phyloP scores from a whole-genome alignment of 768 basidiomycete species.

The Fomitopsis serialis region DNA sequence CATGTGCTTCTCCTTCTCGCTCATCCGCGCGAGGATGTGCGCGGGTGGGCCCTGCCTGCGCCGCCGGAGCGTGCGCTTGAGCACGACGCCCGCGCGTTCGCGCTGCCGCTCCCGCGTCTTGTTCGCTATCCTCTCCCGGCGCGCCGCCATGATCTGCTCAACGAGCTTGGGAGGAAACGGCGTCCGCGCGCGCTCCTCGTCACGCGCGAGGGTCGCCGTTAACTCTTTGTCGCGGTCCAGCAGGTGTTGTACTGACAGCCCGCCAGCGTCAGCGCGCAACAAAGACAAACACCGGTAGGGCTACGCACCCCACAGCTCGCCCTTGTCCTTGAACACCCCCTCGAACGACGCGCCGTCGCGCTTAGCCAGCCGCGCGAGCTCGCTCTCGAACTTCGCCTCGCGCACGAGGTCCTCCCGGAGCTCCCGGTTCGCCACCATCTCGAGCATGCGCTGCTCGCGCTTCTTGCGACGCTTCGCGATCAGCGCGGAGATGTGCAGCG shows the following conservation, averaged over 20 bases:
- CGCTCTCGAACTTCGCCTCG: constrained; percentile 36
- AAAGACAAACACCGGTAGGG: too few relatives aligned
- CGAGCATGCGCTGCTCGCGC: constrained; percentile 43
- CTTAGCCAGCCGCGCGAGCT: constrained; percentile 10
- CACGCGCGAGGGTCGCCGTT: constrained; percentile 29
- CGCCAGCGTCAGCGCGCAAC: too few relatives aligned
- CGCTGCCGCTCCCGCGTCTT: constrained; percentile 57
- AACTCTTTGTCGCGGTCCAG: constrained; percentile 16
- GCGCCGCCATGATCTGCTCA: constrained; percentile 46
- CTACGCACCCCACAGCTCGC: too few relatives aligned
- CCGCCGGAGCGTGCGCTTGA: constrained; percentile 40
- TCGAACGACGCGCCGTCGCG: not conserved
- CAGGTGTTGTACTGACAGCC: too few relatives aligned
- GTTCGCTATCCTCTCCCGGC: constrained; percentile 55
- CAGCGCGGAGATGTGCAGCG: constrained; percentile 63
- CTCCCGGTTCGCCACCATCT: not conserved
- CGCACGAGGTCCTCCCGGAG: constrained; percentile 24
- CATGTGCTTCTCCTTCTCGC: constrained; percentile 36
- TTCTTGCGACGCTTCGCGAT: constrained; percentile 45
- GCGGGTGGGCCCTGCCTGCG: constrained; percentile 58
- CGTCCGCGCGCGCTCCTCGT: constrained; percentile 34
- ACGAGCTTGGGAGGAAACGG: constrained; percentile 47
- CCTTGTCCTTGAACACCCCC: too few relatives aligned
- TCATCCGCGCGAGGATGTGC: constrained; percentile 49
- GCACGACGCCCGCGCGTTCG: constrained; percentile 60